Evolutionary conservation across 352 stramenopile species (phyloP).

Genomic region (Phytopythium vexans): DNA sequence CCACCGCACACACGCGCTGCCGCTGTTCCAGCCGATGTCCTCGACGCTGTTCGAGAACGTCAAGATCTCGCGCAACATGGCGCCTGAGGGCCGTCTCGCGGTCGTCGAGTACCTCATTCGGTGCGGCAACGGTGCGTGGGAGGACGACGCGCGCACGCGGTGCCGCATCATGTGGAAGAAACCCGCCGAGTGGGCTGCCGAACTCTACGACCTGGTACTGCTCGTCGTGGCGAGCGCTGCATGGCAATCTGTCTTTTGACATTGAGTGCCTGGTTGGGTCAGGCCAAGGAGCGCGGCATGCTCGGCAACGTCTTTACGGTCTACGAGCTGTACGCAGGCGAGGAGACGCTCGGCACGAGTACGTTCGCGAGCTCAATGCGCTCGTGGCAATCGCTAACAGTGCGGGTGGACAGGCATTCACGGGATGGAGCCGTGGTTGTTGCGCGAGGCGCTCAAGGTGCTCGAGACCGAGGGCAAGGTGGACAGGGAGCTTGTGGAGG

Average conservation of each 20-base stretch:
- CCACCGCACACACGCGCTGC: constrained; percentile 68
- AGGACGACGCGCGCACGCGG: constrained; percentile 75
- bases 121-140: constrained; percentile 74
- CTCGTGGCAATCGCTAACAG: background rate
- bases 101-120: constrained; percentile 76
- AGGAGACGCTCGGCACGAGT: constrained; percentile 80
- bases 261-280: background rate
- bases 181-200: constrained; percentile 70
- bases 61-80: constrained; percentile 84
- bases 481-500: background rate
- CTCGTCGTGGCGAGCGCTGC: background rate
- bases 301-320: constrained; percentile 82
- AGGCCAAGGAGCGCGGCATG: constrained; percentile 75
- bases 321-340: constrained; percentile 82
- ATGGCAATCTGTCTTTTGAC: background rate
- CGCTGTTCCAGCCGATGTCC: constrained; percentile 62
- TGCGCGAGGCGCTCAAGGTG: constrained; percentile 72
- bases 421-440: constrained; percentile 80
- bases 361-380: constrained; percentile 6
- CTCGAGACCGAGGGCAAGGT: constrained; percentile 78
- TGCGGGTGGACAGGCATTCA: constrained; percentile 45
- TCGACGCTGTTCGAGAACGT: constrained; percentile 80
- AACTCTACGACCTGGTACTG: constrained; percentile 85
- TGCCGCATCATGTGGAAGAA: constrained; percentile 88
- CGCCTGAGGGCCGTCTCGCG: constrained; percentile 52